Base-by-base conservation (phyloP, 257 asterid species). In the Lycium barbarum region DNA sequence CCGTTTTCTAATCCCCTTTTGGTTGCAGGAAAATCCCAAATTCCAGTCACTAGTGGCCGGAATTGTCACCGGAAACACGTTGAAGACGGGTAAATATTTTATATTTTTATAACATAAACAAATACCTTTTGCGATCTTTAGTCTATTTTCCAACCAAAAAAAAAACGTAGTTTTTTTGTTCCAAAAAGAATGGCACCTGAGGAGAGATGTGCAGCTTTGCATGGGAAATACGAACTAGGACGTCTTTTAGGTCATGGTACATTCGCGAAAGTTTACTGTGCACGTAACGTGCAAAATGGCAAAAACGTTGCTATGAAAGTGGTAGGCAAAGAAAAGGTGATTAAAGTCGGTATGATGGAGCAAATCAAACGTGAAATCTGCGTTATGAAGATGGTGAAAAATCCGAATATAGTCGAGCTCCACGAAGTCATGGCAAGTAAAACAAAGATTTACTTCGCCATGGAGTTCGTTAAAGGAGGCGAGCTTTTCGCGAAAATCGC, bases 11-110 rank as follows among this genome's bases (percentile, higher is more conserved):
- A 89, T 55, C 92, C 92, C 49, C 88, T 83, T 58, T 83, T 88
- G 15, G 84, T 90, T 83, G 90, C 92, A 87, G 93, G 89, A 26
- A 90, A 87, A 78, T 66, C 89, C 83, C 90, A 83, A 45, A 90
- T 85, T 89, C 91, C 86, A 87, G 91, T 88, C 79, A 59, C 80
- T 65, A 90, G 96, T 87, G 97, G 96, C 90, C 90, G 99, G 55
- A 94, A 88, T 79, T 94, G 98, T 82, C 99, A 94, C 91, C 97
- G 99, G 87, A 95, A 95, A 87, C 94, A 95, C 97, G 97, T 94
- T 5, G 98, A 94, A 80, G 98, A 95, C 97, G 98, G 98, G 93
- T 40, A 40, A 40, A 40, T 6, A 4, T 6, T 84, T 26, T 26
- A 26, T 26, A 26, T 26, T 26, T 26, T 26, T 26, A 0, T 26